Evolutionary conservation across 495 filamentous ascomycete genomes (phyloP).

Genomic region (Delitschia confertaspora): DNA sequence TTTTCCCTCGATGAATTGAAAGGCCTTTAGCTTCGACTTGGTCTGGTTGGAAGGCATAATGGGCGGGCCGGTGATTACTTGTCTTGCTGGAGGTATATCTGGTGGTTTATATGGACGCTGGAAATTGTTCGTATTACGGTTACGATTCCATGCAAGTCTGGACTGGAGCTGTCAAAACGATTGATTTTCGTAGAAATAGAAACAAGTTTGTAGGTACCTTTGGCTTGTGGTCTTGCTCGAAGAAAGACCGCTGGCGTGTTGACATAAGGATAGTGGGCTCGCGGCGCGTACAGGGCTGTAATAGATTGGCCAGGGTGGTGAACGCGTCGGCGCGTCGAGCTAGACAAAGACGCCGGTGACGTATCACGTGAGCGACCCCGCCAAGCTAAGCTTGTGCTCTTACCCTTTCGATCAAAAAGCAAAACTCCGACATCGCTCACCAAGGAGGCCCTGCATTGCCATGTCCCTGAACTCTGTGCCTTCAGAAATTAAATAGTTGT

Average conservation of each 20-base stretch:
- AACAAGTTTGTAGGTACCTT: slow-evolving; percentile 24
- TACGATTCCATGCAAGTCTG: slow-evolving; percentile 12
- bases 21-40: slow-evolving; percentile 51
- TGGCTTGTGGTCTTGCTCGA: slow-evolving; percentile 34
- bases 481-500: too few species aligned
- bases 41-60: slow-evolving; percentile 46
- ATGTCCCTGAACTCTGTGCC: too few species aligned
- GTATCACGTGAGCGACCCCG: too few species aligned
- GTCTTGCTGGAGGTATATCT: slow-evolving; percentile 13
- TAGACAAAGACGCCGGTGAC: background rate
- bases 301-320: background rate
- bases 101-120: slow-evolving; percentile 12
- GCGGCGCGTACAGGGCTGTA: background rate
- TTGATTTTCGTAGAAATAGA: too few species aligned
- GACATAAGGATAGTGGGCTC: slow-evolving; percentile 31
- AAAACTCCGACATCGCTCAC: too few species aligned
- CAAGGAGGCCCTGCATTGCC: too few species aligned
- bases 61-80: slow-evolving; percentile 25
- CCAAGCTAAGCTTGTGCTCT: too few species aligned
- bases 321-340: slow-evolving; percentile 8
- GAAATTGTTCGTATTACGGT: slow-evolving; percentile 13
- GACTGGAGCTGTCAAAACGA: too few species aligned
- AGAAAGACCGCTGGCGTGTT: slow-evolving; percentile 41
- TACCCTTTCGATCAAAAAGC: too few species aligned
- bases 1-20: slow-evolving; percentile 41